Percentiles rank a stretch among this genome's conserved stretches.
Conservation (phyloP, 805 yeast genomes). For the Lipomyces mesembrius region DNA sequence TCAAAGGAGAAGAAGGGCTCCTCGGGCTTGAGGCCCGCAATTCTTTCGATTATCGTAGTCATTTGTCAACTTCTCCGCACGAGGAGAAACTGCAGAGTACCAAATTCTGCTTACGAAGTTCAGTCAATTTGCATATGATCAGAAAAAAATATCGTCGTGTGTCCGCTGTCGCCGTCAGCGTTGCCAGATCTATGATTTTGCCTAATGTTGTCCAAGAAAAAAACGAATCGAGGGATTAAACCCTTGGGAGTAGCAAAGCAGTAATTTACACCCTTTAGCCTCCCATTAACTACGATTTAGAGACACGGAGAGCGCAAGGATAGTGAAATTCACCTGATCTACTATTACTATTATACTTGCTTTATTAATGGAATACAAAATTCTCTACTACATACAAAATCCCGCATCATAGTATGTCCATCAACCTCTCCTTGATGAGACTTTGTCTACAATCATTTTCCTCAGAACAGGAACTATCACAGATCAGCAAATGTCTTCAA, state of each 20-base stretch:
- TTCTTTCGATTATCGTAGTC: slow-evolving; percentile 51
- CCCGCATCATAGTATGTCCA: background rate
- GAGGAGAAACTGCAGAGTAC: background rate
- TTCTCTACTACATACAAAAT: background rate
- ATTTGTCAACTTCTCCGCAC: slow-evolving; percentile 11
- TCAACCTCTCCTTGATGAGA: background rate
- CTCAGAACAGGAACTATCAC: background rate
- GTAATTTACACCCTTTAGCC: background rate
- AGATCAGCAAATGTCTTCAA: background rate
- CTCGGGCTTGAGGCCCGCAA: slow-evolving; percentile 54
- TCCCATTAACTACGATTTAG: too few relatives aligned
- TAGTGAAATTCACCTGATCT: background rate
- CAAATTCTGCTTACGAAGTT: background rate
- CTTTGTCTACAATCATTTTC: background rate
- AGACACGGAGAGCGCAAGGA: background rate
- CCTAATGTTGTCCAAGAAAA: too few relatives aligned
- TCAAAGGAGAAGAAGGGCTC: slow-evolving; percentile 82
- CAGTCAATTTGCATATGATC: background rate
- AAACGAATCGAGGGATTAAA: too few relatives aligned
- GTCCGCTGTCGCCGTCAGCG: background rate
- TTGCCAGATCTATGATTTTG: background rate
- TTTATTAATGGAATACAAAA: background rate
- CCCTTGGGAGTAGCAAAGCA: background rate
- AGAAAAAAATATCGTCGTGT: background rate
- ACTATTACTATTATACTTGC: background rate